Conservation (phyloP, 1,284 basidiomycete genomes). For the Puccinia brachypodii region DNA sequence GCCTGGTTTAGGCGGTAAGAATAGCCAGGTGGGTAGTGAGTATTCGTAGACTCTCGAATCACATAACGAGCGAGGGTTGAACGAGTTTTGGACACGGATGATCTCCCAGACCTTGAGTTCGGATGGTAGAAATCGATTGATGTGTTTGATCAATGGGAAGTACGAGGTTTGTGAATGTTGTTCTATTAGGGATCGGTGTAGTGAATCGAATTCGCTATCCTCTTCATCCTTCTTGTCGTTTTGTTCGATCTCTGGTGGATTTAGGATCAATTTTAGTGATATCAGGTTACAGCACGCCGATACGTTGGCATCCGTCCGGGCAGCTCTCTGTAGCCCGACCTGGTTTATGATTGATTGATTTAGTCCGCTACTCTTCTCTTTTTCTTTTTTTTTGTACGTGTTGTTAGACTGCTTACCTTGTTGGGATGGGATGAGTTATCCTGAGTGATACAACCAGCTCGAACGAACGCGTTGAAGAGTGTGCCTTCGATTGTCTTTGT, state of each 20-base stretch:
- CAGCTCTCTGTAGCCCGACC: conserved; percentile 83
- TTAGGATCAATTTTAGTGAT: conserved; percentile 56
- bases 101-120: conserved; percentile 92
- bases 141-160: conserved; percentile 64
- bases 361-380: background rate
- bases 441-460: conserved; percentile 82
- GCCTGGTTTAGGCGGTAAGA: conserved; percentile 83
- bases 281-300: conserved; percentile 91
- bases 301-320: conserved; percentile 94
- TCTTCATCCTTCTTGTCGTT: background rate
- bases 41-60: conserved; percentile 97
- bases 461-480: conserved; percentile 82
- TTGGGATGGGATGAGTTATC: conserved; percentile 89
- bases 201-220: background rate
- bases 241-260: conserved; percentile 47
- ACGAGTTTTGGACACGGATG: conserved; percentile 83
- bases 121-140: conserved; percentile 83
- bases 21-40: conserved; percentile 88
- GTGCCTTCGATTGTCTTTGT: conserved; percentile 85
- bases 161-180: conserved; percentile 38
- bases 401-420: conserved; percentile 62
- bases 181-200: background rate
- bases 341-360: conserved; percentile 55
- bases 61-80: conserved; percentile 82
- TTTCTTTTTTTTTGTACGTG: background rate